Conservation (phyloP, 2,329 filamentous ascomycete genomes). For the Biscogniauxia marginata region DNA sequence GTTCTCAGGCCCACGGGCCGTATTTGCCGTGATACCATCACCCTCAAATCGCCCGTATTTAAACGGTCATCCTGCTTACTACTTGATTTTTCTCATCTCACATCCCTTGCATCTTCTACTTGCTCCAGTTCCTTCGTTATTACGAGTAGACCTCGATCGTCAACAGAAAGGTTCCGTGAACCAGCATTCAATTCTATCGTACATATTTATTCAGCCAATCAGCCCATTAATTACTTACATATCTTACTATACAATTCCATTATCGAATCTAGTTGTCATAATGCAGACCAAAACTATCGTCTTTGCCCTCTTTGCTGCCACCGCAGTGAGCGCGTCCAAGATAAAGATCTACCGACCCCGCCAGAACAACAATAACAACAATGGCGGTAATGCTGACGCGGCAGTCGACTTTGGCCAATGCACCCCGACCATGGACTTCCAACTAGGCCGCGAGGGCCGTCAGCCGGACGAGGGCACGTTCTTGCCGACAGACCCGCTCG, state of each 20-base stretch:
- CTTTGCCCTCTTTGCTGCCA: conserved; percentile 17
- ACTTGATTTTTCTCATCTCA: not conserved
- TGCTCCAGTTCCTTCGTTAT: conserved; percentile 9
- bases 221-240: not conserved
- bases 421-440: conserved; percentile 54
- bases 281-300: conserved; percentile 24
- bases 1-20: not conserved
- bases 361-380: conserved; percentile 14
- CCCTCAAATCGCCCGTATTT: not conserved
- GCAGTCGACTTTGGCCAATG: conserved; percentile 50
- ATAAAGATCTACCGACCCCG: conserved; percentile 9
- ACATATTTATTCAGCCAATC: conserved; percentile 6
- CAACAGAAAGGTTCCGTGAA: conserved; percentile 19
- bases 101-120: not conserved
- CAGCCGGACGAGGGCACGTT: conserved; percentile 55
- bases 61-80: not conserved
- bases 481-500: conserved; percentile 53
- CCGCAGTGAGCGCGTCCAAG: conserved; percentile 11
- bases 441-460: conserved; percentile 51
- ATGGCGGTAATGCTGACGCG: conserved; percentile 20
- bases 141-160: conserved; percentile 20
- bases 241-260: not conserved
- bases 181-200: conserved; percentile 15
- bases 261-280: not conserved
- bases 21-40: not conserved